A percentile compares a stretch with the other conserved stretches of the same genome.
phyloP scores from a whole-genome alignment of 2,329 filamentous ascomycete species.

The Emmonsiellopsis sp. region DNA sequence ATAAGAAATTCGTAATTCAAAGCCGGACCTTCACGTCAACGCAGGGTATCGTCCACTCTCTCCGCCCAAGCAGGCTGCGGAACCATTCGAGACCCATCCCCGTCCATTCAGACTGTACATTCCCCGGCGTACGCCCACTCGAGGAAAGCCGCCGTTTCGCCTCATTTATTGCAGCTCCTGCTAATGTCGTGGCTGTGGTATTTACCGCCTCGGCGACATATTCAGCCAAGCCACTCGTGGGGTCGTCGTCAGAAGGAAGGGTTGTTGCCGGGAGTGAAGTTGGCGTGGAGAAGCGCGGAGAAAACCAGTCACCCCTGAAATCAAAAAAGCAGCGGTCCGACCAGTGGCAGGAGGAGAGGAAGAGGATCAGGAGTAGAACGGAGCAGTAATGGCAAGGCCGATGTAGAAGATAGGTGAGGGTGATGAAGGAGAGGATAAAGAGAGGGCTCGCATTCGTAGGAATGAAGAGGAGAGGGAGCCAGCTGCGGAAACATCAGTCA shows the following conservation, averaged over 20 bases:
- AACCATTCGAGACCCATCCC: slow-evolving; percentile 80
- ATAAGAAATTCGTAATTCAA: slow-evolving; percentile 29
- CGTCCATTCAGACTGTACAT: slow-evolving; percentile 56
- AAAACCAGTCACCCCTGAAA: slow-evolving; percentile 85
- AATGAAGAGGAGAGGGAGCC: slow-evolving; percentile 81
- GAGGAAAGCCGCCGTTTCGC: slow-evolving; percentile 33
- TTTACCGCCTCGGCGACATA: slow-evolving; percentile 47
- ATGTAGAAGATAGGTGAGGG: slow-evolving; percentile 92
- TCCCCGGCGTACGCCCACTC: slow-evolving; percentile 17
- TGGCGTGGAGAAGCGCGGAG: slow-evolving; percentile 52
- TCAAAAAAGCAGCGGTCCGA: slow-evolving; percentile 89
- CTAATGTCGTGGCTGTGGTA: slow-evolving; percentile 60
- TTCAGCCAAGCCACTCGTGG: slow-evolving; percentile 24
- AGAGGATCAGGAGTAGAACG: slow-evolving; percentile 86
- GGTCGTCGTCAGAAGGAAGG: not conserved
- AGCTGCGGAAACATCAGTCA: slow-evolving; percentile 42
- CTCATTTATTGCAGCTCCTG: slow-evolving; percentile 58
- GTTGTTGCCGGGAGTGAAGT: slow-evolving; percentile 15
- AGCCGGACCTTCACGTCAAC: slow-evolving; percentile 79
- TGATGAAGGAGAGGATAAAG: slow-evolving; percentile 81
- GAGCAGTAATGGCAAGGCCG: slow-evolving; percentile 97
- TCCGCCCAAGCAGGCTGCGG: slow-evolving; percentile 66
- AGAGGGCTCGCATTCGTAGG: slow-evolving; percentile 76
- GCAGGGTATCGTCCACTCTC: slow-evolving; percentile 86
- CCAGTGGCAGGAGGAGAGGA: slow-evolving; percentile 85